Evolutionary conservation across 2,329 filamentous ascomycete species (phyloP), one percentile per base, ranked within the genome.

Genomic region (Didymella sp.): DNA sequence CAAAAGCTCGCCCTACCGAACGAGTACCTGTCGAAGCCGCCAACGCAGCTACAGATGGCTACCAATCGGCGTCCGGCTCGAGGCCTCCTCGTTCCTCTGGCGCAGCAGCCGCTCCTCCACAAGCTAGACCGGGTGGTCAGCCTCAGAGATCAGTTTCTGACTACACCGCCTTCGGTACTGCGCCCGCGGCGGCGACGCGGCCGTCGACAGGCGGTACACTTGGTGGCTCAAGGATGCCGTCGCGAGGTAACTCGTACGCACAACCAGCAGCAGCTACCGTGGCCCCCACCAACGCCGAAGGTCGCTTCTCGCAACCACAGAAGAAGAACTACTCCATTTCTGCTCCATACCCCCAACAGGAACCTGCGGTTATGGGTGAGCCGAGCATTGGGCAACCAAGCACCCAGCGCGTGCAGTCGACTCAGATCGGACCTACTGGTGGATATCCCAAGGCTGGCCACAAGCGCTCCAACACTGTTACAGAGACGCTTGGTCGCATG

Each of bases 201-300:
- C 93, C 94, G 13, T 86, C 86, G 53, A 98, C 94, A 11, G 90
- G 91, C 54, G 91, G 89, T 46, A 95, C 92, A 2, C 87, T 94
- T 52, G 81, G 80, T 59, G 74, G 79, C 51, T 76, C 78, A 72
- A 74, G 86, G 60, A 84, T 95, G 46, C 89, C 90, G 62, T 91
- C 88, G 64, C 86, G 90, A 62, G 84, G 90, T 37, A 82, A 82
- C 74, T 89, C 90, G 56, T 97, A 98, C 75, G 91, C 91, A 63
- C 91, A 96, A 76, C 95, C 94, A 45, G 88, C 88, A 42, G 91
- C 92, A 52, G 93, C 95, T 27, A 87, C 92, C 44, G 88, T 97
- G 58, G 92, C 92, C 45, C 89, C 90, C 66, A 95, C 92, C 49
- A 96, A 95, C 75, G 92, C 86, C 4, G 90, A 96, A 74, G 94